phyloP scores from a whole-genome alignment of 1,139 yeast genomes.

The Kodamaea ohmeri region DNA sequence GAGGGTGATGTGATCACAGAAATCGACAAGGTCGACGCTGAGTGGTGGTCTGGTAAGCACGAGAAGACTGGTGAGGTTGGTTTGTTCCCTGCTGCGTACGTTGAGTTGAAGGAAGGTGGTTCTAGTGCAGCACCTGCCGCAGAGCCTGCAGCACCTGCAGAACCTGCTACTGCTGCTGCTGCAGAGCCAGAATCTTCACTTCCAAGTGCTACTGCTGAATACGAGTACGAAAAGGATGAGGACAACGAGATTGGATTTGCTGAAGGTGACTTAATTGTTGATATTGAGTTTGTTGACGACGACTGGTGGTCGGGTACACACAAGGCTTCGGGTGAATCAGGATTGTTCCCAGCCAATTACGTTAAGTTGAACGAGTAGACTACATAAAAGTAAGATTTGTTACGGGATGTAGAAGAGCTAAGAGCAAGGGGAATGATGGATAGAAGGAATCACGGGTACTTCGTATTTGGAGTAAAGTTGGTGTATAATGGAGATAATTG shows the following conservation, averaged over 20 bases:
- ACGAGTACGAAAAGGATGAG: conserved; percentile 85
- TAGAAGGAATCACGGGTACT: too few relatives aligned
- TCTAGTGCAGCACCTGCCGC: conserved; percentile 17
- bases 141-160: conserved; percentile 22
- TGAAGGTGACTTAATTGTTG: conserved; percentile 78
- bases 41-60: conserved; percentile 82
- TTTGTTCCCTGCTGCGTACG: conserved; percentile 73
- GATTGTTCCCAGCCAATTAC: conserved; percentile 89
- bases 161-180: conserved; percentile 23
- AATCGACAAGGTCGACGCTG: conserved; percentile 68
- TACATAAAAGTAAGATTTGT: too few relatives aligned
- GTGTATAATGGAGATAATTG: neutral
- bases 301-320: conserved; percentile 96
- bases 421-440: too few relatives aligned
- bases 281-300: conserved; percentile 86
- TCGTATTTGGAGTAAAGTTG: neutral
- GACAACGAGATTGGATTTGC: conserved; percentile 75
- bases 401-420: too few relatives aligned
- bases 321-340: conserved; percentile 63
- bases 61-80: conserved; percentile 58
- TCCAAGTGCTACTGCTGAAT: conserved; percentile 72
- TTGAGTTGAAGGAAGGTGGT: conserved; percentile 38
- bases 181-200: conserved; percentile 28
- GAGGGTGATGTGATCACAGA: conserved; percentile 68
- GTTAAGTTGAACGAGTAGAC: conserved; percentile 44